Conservation (phyloP, 73 alveolate species). For the Tetrahymena thermophila region DNA sequence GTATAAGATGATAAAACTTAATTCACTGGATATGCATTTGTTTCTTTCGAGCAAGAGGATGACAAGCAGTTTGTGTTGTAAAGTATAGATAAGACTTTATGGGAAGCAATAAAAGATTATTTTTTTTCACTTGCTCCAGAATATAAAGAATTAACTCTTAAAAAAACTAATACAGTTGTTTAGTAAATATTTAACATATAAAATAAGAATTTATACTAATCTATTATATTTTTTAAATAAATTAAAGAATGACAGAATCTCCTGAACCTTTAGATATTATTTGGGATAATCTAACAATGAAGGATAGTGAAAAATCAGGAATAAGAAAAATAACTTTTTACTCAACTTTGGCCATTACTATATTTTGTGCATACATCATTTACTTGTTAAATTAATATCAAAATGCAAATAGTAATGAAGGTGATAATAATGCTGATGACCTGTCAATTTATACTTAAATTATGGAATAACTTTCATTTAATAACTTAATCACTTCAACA, state of each 20-base stretch:
- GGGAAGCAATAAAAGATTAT: neutral
- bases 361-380: neutral
- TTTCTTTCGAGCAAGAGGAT: constrained; percentile 16
- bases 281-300: neutral
- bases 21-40: constrained; percentile 30
- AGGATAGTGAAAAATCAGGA: neutral
- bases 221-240: neutral
- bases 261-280: constrained; percentile 59
- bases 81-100: neutral
- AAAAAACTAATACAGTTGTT: neutral
- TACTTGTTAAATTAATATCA: neutral
- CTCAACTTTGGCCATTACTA: neutral
- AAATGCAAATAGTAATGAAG: neutral
- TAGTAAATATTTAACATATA: neutral
- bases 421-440: neutral
- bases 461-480: neutral
- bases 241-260: constrained; percentile 13
- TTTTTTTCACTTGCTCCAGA: neutral
- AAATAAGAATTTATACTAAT: too few relatives aligned
- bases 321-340: neutral
- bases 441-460: neutral
- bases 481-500: constrained; percentile 13
- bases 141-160: neutral
- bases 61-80: neutral
- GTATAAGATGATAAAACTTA: neutral